Base-by-base conservation (phyloP, 2,329 filamentous ascomycete species). In the Onygenales sp. region DNA sequence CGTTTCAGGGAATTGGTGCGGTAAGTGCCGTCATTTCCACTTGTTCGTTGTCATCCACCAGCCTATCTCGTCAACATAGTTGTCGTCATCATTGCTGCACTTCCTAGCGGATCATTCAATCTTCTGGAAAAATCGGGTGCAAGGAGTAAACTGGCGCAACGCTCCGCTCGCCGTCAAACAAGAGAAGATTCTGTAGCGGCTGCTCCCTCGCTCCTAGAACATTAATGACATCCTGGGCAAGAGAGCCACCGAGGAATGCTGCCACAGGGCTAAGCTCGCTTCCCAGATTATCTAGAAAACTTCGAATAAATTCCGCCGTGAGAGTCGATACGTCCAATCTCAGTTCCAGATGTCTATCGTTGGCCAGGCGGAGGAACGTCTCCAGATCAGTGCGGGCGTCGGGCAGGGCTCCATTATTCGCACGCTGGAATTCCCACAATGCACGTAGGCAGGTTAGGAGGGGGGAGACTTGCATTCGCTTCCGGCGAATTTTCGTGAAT, bases 151-250 rank as follows among this genome's bases (percentile, higher is more conserved):
- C 84, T 2, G 83, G 83, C 0, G 86, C 88, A 59, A 87, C 81
- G 70, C 88, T 87, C 45, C 78, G 80, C 61, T 88, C 87, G 11
- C 91, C 91, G 67, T 97, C 90, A 63, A 97, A 95, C 17, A 97
- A 76, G 49, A 95, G 80, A 67, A 95, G 83, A 69, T 98, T 98
- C 73, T 98, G 93, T 42, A 98, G 86, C 0, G 93, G 93, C 69
- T 96, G 93, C 72, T 97, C 90, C 42, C 87, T 84, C 66, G 87
- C 84, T 48, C 91, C 89, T 5, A 97, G 80, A 34, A 96, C 91
- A 63, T 97, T 97, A 72, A 98, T 97, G 50, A 95, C 90, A 66
- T 98, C 93, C 71, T 98, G 93, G 0, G 92, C 89, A 13, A 98
- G 78, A 67, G 91, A 84, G 8, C 91, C 93, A 48, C 93, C 93